Conservation (phyloP, 1,139 yeast genomes). For the Hansenula lynferdii region DNA sequence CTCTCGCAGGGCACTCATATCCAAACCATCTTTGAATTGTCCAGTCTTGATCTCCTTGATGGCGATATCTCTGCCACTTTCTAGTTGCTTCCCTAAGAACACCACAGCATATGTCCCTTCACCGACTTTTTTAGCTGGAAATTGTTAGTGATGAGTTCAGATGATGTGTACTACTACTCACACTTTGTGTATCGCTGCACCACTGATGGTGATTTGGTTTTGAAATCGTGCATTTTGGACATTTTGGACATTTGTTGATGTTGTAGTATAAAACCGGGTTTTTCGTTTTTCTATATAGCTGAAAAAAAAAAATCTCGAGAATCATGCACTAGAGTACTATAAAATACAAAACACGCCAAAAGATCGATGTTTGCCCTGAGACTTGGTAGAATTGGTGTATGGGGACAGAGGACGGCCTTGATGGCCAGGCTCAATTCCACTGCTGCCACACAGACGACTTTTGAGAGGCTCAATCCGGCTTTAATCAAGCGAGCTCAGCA, state of each 20-base stretch:
- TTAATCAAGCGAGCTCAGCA: constrained; percentile 57
- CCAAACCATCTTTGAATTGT: constrained; percentile 91
- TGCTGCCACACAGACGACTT: constrained; percentile 9
- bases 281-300: no score
- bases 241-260: no score
- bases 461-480: constrained; percentile 49
- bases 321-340: no score
- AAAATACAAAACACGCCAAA: no score
- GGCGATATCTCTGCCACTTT: constrained; percentile 66
- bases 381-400: neutral
- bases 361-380: neutral
- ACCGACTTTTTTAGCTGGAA: constrained; percentile 71
- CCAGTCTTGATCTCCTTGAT: constrained; percentile 95
- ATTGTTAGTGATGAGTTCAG: neutral
- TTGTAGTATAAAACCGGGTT: no score
- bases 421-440: constrained; percentile 10
- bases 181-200: constrained; percentile 4
- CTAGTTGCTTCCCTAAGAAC: constrained; percentile 66
- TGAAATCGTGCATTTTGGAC: neutral
- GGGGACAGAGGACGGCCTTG: no score
- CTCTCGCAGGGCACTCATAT: constrained; percentile 96
- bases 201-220: neutral
- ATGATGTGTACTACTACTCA: neutral
- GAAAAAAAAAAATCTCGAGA: no score
- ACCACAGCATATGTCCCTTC: constrained; percentile 99